Conservation (phyloP, 495 filamentous ascomycete genomes). For the Aspergillus ostianus region DNA sequence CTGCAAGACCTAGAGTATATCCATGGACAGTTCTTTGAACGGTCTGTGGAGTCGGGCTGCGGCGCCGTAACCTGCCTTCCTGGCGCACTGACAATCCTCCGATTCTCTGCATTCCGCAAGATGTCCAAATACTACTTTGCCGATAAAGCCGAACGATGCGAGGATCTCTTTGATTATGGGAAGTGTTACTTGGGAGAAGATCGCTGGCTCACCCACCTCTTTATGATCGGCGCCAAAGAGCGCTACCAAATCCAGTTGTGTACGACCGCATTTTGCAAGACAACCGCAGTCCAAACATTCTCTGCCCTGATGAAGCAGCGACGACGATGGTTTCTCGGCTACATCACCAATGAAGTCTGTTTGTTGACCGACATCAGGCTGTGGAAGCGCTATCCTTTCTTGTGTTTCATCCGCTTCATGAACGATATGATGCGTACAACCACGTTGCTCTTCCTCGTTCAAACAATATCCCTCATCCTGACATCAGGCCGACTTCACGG, state of each 20-base stretch:
- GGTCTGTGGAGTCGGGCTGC: conserved; percentile 93
- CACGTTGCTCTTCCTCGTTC: conserved; percentile 91
- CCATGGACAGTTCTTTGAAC: conserved; percentile 95
- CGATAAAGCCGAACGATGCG: conserved; percentile 93
- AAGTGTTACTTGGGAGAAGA: conserved; percentile 97
- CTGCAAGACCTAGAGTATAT: conserved; percentile 99
- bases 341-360: conserved; percentile 97
- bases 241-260: conserved; percentile 97
- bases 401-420: conserved; percentile 88
- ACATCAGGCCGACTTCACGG: conserved; percentile 74
- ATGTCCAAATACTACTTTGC: conserved; percentile 99
- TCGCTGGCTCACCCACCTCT: conserved; percentile 95
- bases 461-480: conserved; percentile 83
- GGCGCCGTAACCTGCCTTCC: conserved; percentile 94
- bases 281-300: conserved; percentile 91
- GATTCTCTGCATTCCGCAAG: conserved; percentile 92
- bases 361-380: conserved; percentile 94
- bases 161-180: conserved; percentile 94
- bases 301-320: conserved; percentile 88
- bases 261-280: conserved; percentile 97
- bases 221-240: conserved; percentile 96
- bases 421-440: conserved; percentile 98
- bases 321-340: conserved; percentile 94
- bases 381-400: conserved; percentile 87
- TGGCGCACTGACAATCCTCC: conserved; percentile 89